Base-by-base conservation (phyloP, 108 stramenopile genomes). In the Cyclotella choctawhatcheeana region DNA sequence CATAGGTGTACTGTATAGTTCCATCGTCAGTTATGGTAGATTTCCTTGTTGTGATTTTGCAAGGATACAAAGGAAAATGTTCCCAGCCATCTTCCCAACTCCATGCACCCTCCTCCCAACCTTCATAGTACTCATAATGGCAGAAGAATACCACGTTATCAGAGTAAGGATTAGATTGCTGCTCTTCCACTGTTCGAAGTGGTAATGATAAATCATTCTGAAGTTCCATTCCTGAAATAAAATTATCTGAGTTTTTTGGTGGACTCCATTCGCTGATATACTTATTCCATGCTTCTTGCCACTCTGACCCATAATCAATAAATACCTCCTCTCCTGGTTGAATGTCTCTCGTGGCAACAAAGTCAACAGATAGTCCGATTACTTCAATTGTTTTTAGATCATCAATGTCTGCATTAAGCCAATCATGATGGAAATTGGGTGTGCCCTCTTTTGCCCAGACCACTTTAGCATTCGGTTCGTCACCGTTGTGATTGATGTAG, bases 221-320 rank as follows among this genome's bases (percentile, higher is more conserved):
- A 12, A 88, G 25, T 51, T 77, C 71, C 10, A 40, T 37, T 14
- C 80, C 79, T 13, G 79, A 24, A 26, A 70, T 55, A 58, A 61
- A 84, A 30, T 61, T 56, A 2, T 80, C 64, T 5, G 80, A 73
- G 50, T 43, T 75, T 10, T 43, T 40, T 5, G 74, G 62, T 48
- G 82, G 87, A 18, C 78, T 51, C 53, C 88, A 85, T 17, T 80
- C 66, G 50, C 82, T 73, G 3, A 84, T 70, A 30, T 88, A 75
- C 20, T 74, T 73, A n/a, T 89, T 69, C 93, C 93, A 94, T 22
- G 93, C 88, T 31, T 79, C 84, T 64, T 84, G 76, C 93, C 93
- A 94, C 5, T 79, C 86, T 0, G 50, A 54, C 13, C 93, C 93
- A 48, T 94, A 94, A 60, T 94, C 88, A 29, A 94, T 62, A 31